Conservation (phyloP, 306 rosid species). For the Sphenostylis stenocarpa region DNA sequence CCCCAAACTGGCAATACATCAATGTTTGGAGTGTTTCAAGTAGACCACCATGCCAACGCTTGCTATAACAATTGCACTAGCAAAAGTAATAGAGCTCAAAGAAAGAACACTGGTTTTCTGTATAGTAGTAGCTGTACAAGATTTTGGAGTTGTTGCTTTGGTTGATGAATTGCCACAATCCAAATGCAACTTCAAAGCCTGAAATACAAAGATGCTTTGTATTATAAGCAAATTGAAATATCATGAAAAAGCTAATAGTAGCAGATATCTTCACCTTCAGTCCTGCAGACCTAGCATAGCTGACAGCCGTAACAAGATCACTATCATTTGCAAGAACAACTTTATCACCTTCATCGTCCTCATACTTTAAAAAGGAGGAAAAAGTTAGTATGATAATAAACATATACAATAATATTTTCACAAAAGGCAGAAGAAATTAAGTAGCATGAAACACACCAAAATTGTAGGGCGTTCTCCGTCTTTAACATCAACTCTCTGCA, state of each 20-base stretch:
- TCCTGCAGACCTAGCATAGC: slow-evolving; percentile 67
- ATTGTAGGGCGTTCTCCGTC: slow-evolving; percentile 56
- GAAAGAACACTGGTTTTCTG: slow-evolving; percentile 38
- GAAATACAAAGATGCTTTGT: slow-evolving; percentile 28
- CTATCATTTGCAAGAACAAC: slow-evolving; percentile 68
- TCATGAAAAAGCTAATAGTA: slow-evolving; percentile 17
- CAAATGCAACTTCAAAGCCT: slow-evolving; percentile 85
- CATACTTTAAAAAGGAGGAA: slow-evolving; percentile 53
- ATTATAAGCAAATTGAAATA: slow-evolving; percentile 12
- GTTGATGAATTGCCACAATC: slow-evolving; percentile 52
- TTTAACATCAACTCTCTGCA: slow-evolving; percentile 60
- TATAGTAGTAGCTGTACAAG: slow-evolving; percentile 21
- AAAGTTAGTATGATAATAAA: slow-evolving; percentile 8
- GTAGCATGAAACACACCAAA: slow-evolving; percentile 54
- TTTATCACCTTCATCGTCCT: slow-evolving; percentile 95
- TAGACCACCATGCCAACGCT: slow-evolving; percentile 62
- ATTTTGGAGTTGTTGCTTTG: slow-evolving; percentile 22
- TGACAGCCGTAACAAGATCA: slow-evolving; percentile 77
- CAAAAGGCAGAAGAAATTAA: slow-evolving; percentile 18
- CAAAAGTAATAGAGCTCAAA: slow-evolving; percentile 49
- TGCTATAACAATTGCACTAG: slow-evolving; percentile 60
- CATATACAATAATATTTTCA: not conserved
- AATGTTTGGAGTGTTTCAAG: slow-evolving; percentile 65
- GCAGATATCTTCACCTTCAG: slow-evolving; percentile 59
- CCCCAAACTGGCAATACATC: slow-evolving; percentile 18